These are phyloP conservation scores for Abrus precatorius DNA, from an alignment of 306 rosid species.

Conservation along the genomic window DNA sequence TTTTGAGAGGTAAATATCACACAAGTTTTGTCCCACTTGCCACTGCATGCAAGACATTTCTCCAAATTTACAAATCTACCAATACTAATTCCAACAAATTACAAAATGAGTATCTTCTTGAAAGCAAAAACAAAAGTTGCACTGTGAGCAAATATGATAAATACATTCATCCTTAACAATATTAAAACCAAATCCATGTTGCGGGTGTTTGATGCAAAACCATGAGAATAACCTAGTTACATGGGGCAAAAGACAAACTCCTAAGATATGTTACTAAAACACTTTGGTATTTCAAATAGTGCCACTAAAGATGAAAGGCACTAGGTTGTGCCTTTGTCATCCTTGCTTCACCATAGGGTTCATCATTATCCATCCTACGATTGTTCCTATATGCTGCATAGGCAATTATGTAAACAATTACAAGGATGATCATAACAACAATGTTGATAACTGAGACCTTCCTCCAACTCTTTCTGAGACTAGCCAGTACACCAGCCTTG, in stretches of 20 bases:
- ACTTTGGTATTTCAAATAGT: slow-evolving; percentile 33
- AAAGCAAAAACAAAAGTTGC: slow-evolving; percentile 9
- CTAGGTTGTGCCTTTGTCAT: slow-evolving; percentile 88
- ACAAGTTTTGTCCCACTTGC: background rate
- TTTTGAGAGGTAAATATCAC: background rate
- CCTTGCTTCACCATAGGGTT: slow-evolving; percentile 76
- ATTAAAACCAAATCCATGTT: slow-evolving; percentile 39
- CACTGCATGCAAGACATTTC: background rate
- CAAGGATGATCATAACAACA: slow-evolving; percentile 73
- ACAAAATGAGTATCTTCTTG: slow-evolving; percentile 26
- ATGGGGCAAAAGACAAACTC: slow-evolving; percentile 5
- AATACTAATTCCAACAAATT: slow-evolving; percentile 20
- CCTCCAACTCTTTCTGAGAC: slow-evolving; percentile 90
- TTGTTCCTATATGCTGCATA: slow-evolving; percentile 87
- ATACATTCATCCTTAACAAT: slow-evolving; percentile 30
- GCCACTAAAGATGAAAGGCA: slow-evolving; percentile 56
- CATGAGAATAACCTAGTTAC: slow-evolving; percentile 23
- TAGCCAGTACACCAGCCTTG: slow-evolving; percentile 91
- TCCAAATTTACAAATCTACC: slow-evolving; percentile 21
- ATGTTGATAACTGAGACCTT: slow-evolving; percentile 91
- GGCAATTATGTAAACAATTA: slow-evolving; percentile 72
- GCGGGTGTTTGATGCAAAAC: slow-evolving; percentile 26
- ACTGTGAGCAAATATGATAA: background rate
- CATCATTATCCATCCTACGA: slow-evolving; percentile 78
- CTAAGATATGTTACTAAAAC: background rate